phyloP scores from a whole-genome alignment of 2,329 filamentous ascomycete genomes.

The Fusarium sp. region DNA sequence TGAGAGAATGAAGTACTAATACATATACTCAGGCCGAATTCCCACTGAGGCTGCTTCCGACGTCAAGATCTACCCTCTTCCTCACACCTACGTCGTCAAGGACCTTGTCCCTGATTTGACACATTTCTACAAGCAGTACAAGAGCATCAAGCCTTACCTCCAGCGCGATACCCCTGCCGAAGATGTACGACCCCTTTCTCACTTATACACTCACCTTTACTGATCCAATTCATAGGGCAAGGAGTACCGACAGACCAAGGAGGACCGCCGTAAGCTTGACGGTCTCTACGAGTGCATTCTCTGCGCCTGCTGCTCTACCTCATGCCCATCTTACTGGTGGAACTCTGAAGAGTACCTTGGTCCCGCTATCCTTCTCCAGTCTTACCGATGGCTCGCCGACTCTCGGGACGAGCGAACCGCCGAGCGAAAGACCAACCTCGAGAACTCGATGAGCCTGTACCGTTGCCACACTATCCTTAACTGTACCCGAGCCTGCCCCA shows the following conservation, averaged over 20 bases:
- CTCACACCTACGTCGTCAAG: conserved; percentile 99
- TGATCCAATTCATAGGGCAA: conserved; percentile 71
- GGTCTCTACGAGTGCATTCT: conserved; percentile 99
- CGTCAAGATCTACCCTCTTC: conserved; percentile 95
- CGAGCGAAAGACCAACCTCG: conserved; percentile 88
- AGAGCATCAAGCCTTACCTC: conserved; percentile 98
- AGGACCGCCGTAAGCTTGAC: conserved; percentile 95
- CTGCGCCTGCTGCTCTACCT: conserved; percentile 98
- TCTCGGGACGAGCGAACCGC: conserved; percentile 90
- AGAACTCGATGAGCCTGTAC: conserved; percentile 99
- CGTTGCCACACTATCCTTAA: conserved; percentile 99
- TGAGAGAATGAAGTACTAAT: conserved; percentile 28
- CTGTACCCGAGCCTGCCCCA: conserved; percentile 97
- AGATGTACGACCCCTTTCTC: conserved; percentile 67
- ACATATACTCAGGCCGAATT: conserved; percentile 78
- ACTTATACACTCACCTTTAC: not conserved
- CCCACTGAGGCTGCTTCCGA: conserved; percentile 83
- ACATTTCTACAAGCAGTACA: conserved; percentile 99
- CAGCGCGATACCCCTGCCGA: conserved; percentile 87
- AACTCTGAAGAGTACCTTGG: conserved; percentile 99
- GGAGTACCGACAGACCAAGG: conserved; percentile 91
- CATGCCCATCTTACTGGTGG: conserved; percentile 99
- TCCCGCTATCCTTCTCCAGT: conserved; percentile 95
- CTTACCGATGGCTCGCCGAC: conserved; percentile 96
- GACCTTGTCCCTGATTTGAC: conserved; percentile 98